Evolutionary conservation across 2,329 filamentous ascomycete species (phyloP).

Genomic region (Cryphonectria naterciae): DNA sequence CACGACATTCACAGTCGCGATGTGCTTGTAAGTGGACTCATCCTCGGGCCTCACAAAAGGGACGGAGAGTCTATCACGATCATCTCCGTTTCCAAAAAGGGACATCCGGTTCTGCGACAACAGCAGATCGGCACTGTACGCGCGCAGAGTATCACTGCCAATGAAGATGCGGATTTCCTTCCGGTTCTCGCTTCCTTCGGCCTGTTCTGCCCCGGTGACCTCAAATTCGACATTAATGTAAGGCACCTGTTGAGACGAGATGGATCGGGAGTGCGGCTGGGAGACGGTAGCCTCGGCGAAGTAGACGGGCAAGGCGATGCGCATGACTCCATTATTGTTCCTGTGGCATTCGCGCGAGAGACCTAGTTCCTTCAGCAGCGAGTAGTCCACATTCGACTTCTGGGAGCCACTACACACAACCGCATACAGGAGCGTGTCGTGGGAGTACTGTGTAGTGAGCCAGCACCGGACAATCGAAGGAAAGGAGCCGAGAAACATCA

Average conservation of each 20-base stretch:
- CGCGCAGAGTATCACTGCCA: constrained; percentile 83
- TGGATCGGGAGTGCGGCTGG: constrained; percentile 75
- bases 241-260: constrained; percentile 78
- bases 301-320: constrained; percentile 80
- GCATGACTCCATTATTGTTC: constrained; percentile 66
- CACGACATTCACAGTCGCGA: constrained; percentile 65
- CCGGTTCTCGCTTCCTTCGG: constrained; percentile 52
- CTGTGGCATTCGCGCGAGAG: constrained; percentile 68
- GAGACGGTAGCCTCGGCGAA: constrained; percentile 88
- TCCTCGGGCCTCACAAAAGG: constrained; percentile 93
- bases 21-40: constrained; percentile 76
- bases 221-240: constrained; percentile 80
- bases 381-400: constrained; percentile 78
- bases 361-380: constrained; percentile 75
- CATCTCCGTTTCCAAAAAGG: constrained; percentile 72
- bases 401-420: constrained; percentile 92
- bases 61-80: constrained; percentile 83
- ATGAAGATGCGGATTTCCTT: constrained; percentile 83
- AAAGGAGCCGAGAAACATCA: constrained; percentile 85
- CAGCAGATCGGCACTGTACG: constrained; percentile 86
- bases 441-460: constrained; percentile 88
- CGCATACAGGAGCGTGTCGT: constrained; percentile 86
- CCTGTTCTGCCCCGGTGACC: constrained; percentile 63
- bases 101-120: constrained; percentile 91
- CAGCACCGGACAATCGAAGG: constrained; percentile 96